A percentile compares a stretch with the other conserved stretches of the same genome.
These are phyloP conservation scores for Aureobasidium musti DNA, from an alignment of 2,329 filamentous ascomycete species.

Conservation along the genomic window DNA sequence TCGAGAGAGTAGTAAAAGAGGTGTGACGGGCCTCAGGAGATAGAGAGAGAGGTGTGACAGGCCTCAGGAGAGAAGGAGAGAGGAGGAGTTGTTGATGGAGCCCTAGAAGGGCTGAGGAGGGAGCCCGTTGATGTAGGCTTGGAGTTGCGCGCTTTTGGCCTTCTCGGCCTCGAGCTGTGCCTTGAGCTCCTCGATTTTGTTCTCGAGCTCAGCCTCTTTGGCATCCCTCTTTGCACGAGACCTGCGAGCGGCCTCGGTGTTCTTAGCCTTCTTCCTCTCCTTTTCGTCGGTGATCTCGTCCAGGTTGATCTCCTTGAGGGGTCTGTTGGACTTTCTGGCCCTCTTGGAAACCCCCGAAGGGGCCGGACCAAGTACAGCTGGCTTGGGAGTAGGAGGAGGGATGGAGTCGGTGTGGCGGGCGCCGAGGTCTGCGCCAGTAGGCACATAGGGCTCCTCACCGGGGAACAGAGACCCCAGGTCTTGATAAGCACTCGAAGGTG, in stretches of 20 bases:
- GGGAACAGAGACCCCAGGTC: neutral
- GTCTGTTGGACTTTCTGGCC: conserved; percentile 63
- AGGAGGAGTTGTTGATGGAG: neutral
- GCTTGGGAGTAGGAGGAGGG: neutral
- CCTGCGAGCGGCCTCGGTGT: conserved; percentile 90
- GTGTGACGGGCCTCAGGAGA: neutral
- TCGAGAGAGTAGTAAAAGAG: neutral
- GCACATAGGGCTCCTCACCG: neutral
- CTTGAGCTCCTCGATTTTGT: conserved; percentile 61
- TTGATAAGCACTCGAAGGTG: too few relatives aligned
- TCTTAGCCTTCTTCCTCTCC: conserved; percentile 91
- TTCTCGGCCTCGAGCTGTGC: too few relatives aligned
- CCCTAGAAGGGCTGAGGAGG: neutral
- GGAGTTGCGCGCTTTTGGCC: neutral
- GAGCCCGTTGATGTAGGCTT: neutral
- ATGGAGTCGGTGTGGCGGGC: neutral
- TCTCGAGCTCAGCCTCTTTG: conserved; percentile 72
- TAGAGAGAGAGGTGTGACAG: neutral
- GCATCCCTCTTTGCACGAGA: conserved; percentile 84
- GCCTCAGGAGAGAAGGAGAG: neutral
- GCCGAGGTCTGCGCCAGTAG: neutral
- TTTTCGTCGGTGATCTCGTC: conserved; percentile 68
- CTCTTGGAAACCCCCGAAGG: conserved; percentile 60
- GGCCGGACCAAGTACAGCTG: neutral
- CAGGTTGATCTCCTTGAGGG: conserved; percentile 74